A percentile compares a stretch with the other conserved stretches of the same genome.
These are phyloP conservation scores for Suillus discolor DNA, from an alignment of 768 basidiomycete species.

Conservation along the genomic window DNA sequence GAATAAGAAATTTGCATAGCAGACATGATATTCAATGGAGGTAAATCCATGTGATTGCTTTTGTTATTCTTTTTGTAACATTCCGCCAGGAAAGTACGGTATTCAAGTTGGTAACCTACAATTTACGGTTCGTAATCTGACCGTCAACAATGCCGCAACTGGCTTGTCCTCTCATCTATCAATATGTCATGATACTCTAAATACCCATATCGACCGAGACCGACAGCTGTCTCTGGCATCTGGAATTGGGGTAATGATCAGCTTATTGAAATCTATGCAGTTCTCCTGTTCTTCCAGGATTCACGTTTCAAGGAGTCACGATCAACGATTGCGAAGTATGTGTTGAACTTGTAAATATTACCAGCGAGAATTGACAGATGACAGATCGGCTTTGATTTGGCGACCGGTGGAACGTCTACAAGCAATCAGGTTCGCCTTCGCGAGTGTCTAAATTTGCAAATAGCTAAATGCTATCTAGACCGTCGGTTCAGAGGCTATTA, in stretches of 20 bases:
- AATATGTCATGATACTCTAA: not conserved
- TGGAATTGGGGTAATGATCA: constrained; percentile 45
- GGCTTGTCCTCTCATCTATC: constrained; percentile 27
- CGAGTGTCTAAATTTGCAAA: not conserved
- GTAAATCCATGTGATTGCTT: constrained; percentile 22
- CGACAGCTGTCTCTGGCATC: constrained; percentile 25
- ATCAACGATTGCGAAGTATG: constrained; percentile 47
- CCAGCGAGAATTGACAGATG: not conserved
- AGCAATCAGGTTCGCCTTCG: constrained; percentile 35
- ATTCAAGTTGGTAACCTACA: constrained; percentile 85
- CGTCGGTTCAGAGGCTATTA: constrained; percentile 47
- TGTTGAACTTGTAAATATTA: not conserved
- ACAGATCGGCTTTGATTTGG: constrained; percentile 50
- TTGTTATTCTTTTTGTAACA: constrained; percentile 1
- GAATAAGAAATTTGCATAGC: not conserved
- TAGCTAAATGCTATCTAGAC: constrained; percentile 32
- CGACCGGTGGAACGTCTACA: constrained; percentile 42
- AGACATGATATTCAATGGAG: constrained; percentile 51
- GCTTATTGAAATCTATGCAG: not conserved
- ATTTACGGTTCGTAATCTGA: constrained; percentile 71
- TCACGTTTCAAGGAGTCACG: constrained; percentile 56
- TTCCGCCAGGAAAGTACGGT: constrained; percentile 57
- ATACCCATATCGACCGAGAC: constrained; percentile 1
- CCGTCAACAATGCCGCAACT: constrained; percentile 49
- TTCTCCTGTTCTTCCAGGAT: constrained; percentile 36